Base-by-base conservation (phyloP, 805 yeast genomes). In the Sungouiozyma intestinalis region DNA sequence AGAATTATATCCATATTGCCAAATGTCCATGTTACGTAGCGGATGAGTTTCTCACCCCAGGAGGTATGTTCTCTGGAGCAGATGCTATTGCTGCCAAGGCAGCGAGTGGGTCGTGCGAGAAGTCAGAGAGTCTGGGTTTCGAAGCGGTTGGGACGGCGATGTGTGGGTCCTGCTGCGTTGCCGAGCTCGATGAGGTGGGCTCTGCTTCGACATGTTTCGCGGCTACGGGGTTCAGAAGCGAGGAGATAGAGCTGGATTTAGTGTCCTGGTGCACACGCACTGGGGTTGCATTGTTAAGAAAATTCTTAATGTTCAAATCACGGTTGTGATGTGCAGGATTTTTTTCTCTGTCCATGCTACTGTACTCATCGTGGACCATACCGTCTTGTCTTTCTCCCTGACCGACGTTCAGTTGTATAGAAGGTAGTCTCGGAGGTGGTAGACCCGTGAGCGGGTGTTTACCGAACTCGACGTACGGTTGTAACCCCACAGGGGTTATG, bases 71-170 rank as follows among this genome's bases (percentile, higher is more conserved):
- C 39, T 57, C 60, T 14, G 61, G 55, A 9, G 63, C 62, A 3
- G 67, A 63, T 8, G 67, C 67, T 8, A 63, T 55, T 1, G 67
- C 67, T 2, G 67, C 67, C 13, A 63, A 46, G 2, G 65, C 66
- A 24, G 65, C 65, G 35, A 63, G 40, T 4, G 67, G 67, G 40
- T 63, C 65, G 40, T 52, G 54, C 7, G 60, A 54, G 40, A 61
- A 61, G 39, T 58, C 57, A 18, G 44, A 40, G 41, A 49, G 15
- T 18, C 20, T 38, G 20, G 18, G 17, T 27, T 18, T 13, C 16
- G 17, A 5, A 6, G 33, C 35, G 11, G 20, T 21, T 14, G 33
- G 16, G 35, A 15, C 16, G 35, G 11, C 15, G 18, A 33, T 18
- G 32, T 17, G 20, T 32, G 19, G 14, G 37, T 32, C 32, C n/a